Evolutionary conservation across 208 protist genomes (phyloP).

Genomic region (Leishmania braziliensis): DNA sequence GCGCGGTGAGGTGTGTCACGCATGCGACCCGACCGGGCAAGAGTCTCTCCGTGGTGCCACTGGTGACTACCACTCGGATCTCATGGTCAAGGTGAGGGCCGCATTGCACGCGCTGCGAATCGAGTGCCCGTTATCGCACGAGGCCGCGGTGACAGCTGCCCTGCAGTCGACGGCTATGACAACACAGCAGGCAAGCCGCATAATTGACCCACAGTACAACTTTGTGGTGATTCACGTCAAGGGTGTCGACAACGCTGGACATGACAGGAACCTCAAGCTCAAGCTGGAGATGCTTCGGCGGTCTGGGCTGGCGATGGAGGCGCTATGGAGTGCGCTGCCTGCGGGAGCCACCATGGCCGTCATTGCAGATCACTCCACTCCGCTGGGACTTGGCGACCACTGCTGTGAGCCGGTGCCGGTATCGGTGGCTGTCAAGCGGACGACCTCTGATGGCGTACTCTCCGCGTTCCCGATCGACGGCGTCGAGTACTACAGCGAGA

Average conservation of each 20-base stretch:
- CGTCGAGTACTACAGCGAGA: slow-evolving; percentile 60
- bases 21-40: slow-evolving; percentile 21
- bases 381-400: slow-evolving; percentile 63
- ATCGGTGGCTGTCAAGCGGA: slow-evolving; percentile 49
- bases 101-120: slow-evolving; percentile 45
- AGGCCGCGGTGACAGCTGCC: slow-evolving; percentile 4
- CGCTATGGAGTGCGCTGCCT: slow-evolving; percentile 52
- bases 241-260: slow-evolving; percentile 71
- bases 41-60: slow-evolving; percentile 44
- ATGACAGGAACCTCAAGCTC: slow-evolving; percentile 47
- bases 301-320: slow-evolving; percentile 51
- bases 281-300: slow-evolving; percentile 57
- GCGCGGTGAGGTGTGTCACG: slow-evolving; percentile 12
- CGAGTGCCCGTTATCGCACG: slow-evolving; percentile 15
- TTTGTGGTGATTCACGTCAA: slow-evolving; percentile 82
- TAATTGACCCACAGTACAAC: slow-evolving; percentile 30
- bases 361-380: slow-evolving; percentile 69
- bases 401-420: slow-evolving; percentile 75
- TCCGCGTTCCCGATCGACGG: slow-evolving; percentile 26
- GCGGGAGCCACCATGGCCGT: slow-evolving; percentile 55
- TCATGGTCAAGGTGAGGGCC: slow-evolving; percentile 56
- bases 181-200: slow-evolving; percentile 4
- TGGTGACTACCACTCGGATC: slow-evolving; percentile 54
- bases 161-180: not conserved
- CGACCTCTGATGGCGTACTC: not conserved